These are phyloP conservation scores for Mariannaea elegans DNA, from an alignment of 2,329 filamentous ascomycete species.

Conservation along the genomic window DNA sequence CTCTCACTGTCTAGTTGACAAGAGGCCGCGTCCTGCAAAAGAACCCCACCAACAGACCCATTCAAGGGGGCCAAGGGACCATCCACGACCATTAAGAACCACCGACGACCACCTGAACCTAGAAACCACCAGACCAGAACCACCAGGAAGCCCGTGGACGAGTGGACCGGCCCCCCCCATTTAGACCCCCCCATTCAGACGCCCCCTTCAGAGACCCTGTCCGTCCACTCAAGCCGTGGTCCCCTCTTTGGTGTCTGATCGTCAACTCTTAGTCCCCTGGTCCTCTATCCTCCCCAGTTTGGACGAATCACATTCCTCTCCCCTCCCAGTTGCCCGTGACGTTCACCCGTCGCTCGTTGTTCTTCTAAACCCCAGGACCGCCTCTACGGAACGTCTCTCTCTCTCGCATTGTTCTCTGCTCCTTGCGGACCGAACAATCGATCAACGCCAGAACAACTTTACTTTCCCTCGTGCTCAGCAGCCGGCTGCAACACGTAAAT, in stretches of 20 bases:
- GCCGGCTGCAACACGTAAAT: slow-evolving; percentile 42
- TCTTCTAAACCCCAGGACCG: slow-evolving; percentile 39
- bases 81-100: slow-evolving; percentile 27
- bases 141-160: slow-evolving; percentile 37
- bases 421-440: slow-evolving; percentile 41
- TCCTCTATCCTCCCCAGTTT: slow-evolving; percentile 27
- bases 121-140: slow-evolving; percentile 23
- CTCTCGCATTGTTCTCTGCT: slow-evolving; percentile 41
- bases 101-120: slow-evolving; percentile 31
- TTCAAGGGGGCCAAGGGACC: slow-evolving; percentile 26
- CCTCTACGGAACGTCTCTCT: slow-evolving; percentile 26
- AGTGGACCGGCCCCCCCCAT: slow-evolving; percentile 31
- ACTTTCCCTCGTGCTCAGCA: slow-evolving; percentile 41
- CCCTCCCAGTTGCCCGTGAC: slow-evolving; percentile 39
- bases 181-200: slow-evolving; percentile 33
- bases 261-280: slow-evolving; percentile 32
- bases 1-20: slow-evolving; percentile 31
- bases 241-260: slow-evolving; percentile 41
- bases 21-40: slow-evolving; percentile 24
- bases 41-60: slow-evolving; percentile 25
- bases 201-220: slow-evolving; percentile 29
- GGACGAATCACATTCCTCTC: slow-evolving; percentile 37
- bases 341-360: slow-evolving; percentile 36
- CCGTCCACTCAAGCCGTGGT: slow-evolving; percentile 32
- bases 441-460: slow-evolving; percentile 31